Conservation (phyloP, 2,329 filamentous ascomycete species). For the Cytospora mali region DNA sequence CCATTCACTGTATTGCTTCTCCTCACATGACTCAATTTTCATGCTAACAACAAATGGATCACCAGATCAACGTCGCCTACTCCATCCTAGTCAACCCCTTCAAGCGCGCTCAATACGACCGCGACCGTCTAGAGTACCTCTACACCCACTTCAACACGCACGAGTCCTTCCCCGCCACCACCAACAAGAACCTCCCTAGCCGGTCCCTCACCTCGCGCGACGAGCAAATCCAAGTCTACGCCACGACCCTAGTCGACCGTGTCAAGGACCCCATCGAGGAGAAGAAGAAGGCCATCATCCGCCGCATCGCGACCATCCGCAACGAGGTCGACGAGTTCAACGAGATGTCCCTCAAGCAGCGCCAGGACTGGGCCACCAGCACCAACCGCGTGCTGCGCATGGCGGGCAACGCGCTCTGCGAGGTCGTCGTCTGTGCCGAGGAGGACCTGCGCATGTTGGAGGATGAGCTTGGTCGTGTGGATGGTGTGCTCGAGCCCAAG, state of each 20-base stretch:
- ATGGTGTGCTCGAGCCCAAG: conserved; percentile 19
- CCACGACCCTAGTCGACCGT: conserved; percentile 12
- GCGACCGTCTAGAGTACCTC: conserved; percentile 26
- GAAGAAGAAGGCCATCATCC: conserved; percentile 12
- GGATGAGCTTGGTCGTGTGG: conserved; percentile 23
- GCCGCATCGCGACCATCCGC: conserved; percentile 13
- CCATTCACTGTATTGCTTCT: neutral
- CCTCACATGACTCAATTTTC: neutral
- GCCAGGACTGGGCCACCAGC: conserved; percentile 25
- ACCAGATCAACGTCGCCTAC: conserved; percentile 22
- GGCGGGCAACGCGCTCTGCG: conserved; percentile 24
- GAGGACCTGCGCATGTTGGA: conserved; percentile 23
- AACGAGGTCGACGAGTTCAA: conserved; percentile 25
- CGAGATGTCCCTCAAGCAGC: conserved; percentile 10
- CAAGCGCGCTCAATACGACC: conserved; percentile 27
- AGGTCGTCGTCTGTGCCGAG: conserved; percentile 21
- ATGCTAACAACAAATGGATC: neutral
- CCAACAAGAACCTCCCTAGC: neutral
- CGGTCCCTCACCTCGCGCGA: neutral
- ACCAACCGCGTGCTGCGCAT: conserved; percentile 22
- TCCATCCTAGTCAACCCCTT: conserved; percentile 15
- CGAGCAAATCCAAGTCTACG: conserved; percentile 25
- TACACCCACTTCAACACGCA: conserved; percentile 16
- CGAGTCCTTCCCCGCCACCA: conserved; percentile 9
- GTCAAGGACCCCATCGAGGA: conserved; percentile 20